phyloP scores from a whole-genome alignment of 2,329 filamentous ascomycete species.

The Ascosphaera aggregata region DNA sequence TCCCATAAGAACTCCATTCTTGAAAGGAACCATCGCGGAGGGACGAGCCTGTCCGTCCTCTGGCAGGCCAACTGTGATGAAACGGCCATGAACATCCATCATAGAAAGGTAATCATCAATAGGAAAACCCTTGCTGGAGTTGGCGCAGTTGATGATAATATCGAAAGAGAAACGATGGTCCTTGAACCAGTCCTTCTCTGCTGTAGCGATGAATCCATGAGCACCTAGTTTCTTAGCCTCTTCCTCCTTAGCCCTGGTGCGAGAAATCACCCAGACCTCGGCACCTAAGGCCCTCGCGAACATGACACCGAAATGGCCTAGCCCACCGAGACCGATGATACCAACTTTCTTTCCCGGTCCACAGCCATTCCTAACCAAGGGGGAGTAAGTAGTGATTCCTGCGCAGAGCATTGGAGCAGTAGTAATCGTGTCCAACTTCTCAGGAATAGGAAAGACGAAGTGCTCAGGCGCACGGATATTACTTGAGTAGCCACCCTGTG shows the following conservation, averaged over 20 bases:
- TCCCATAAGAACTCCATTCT: conserved; percentile 51
- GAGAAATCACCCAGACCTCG: conserved; percentile 37
- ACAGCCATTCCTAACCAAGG: conserved; percentile 50
- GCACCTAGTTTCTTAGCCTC: conserved; percentile 36
- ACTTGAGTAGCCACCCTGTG: conserved; percentile 40
- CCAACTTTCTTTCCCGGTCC: conserved; percentile 36
- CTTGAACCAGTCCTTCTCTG: conserved; percentile 34
- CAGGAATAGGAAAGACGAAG: conserved; percentile 47
- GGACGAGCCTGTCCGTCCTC: conserved; percentile 26
- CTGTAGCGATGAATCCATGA: conserved; percentile 35
- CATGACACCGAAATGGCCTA: conserved; percentile 47
- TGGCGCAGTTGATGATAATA: conserved; percentile 51
- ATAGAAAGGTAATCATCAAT: conserved; percentile 43
- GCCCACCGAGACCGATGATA: conserved; percentile 30
- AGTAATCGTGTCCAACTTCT: conserved; percentile 33
- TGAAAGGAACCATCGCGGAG: conserved; percentile 40
- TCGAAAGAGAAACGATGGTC: conserved; percentile 31
- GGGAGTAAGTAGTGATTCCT: conserved; percentile 58
- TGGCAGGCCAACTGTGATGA: conserved; percentile 59
- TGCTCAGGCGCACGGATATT: conserved; percentile 56
- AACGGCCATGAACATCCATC: conserved; percentile 60
- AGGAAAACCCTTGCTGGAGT: conserved; percentile 45
- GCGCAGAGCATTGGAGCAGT: conserved; percentile 70
- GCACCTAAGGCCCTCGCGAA: conserved; percentile 45
- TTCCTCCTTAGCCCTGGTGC: conserved; percentile 34